Evolutionary conservation across 352 stramenopile genomes (phyloP).

Genomic region (Phytophthora sojae): DNA sequence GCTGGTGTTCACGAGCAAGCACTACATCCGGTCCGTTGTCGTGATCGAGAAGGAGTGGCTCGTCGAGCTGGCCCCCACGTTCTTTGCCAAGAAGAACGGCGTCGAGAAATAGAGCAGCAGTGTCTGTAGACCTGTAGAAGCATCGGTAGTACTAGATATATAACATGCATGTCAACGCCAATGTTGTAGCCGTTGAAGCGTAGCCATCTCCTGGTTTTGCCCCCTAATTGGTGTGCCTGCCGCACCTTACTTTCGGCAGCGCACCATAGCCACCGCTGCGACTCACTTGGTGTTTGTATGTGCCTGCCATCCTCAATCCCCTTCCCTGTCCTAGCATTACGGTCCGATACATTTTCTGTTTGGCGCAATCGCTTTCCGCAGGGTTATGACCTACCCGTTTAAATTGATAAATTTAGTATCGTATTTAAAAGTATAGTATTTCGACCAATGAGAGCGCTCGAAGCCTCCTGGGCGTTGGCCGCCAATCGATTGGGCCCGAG

Average conservation of each 20-base stretch:
- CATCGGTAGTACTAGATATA: not conserved
- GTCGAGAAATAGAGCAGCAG: conserved; percentile 24
- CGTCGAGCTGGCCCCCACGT: conserved; percentile 79
- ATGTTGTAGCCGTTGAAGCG: conserved; percentile 18
- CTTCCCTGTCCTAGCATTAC: conserved; percentile 22
- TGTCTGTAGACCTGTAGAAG: not conserved
- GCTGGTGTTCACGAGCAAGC: conserved; percentile 92
- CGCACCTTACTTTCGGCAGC: conserved; percentile 10
- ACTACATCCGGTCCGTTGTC: conserved; percentile 91
- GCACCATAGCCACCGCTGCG: conserved; percentile 14
- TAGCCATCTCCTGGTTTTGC: conserved; percentile 11
- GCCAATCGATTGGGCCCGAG: conserved; percentile 79
- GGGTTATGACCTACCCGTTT: conserved; percentile 19
- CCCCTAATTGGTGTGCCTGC: not conserved
- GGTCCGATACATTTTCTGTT: not conserved
- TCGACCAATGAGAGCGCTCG: too few relatives aligned
- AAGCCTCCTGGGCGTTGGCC: conserved; percentile 42
- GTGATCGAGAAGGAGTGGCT: conserved; percentile 93
- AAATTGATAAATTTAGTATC: too few relatives aligned
- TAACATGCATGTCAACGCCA: not conserved
- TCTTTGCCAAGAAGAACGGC: conserved; percentile 77
- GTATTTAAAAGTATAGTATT: too few relatives aligned
- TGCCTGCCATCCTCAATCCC: conserved; percentile 20
- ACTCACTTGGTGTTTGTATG: conserved; percentile 40
- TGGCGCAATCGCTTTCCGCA: conserved; percentile 19